phyloP scores from a whole-genome alignment of 345 rosid genomes.

The Populus davidiana region DNA sequence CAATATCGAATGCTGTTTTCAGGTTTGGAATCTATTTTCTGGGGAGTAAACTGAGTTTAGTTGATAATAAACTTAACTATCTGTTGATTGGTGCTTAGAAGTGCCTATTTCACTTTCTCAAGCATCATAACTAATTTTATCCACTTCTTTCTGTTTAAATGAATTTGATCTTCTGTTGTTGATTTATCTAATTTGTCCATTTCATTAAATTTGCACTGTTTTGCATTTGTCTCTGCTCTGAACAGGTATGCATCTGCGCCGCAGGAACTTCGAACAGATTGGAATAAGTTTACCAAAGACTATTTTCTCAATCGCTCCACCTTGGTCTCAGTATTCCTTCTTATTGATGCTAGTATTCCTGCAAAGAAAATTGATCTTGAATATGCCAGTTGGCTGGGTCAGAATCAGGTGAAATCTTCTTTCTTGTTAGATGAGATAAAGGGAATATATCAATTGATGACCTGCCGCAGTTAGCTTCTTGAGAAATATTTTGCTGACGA shows the following conservation, averaged over 20 bases:
- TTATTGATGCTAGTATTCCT: constrained; percentile 92
- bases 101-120: not conserved
- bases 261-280: constrained; percentile 68
- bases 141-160: not conserved
- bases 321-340: constrained; percentile 81
- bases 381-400: constrained; percentile 95
- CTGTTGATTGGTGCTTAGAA: not conserved
- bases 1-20: not conserved
- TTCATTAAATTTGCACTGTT: not conserved
- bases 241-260: constrained; percentile 93
- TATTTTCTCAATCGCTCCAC: constrained; percentile 84
- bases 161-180: not conserved
- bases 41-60: not conserved
- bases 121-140: not conserved
- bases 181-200: not conserved
- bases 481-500: not conserved
- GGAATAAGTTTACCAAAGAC: constrained; percentile 80
- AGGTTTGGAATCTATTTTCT: not conserved
- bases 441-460: not conserved
- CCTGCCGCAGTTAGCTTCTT: not conserved
- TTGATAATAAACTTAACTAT: not conserved
- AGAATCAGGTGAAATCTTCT: constrained; percentile 63
- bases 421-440: not conserved
- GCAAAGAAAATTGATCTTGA: constrained; percentile 84
- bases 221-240: not conserved